Conservation (phyloP, 768 basidiomycete species). For the Hirschioporus abietinus region DNA sequence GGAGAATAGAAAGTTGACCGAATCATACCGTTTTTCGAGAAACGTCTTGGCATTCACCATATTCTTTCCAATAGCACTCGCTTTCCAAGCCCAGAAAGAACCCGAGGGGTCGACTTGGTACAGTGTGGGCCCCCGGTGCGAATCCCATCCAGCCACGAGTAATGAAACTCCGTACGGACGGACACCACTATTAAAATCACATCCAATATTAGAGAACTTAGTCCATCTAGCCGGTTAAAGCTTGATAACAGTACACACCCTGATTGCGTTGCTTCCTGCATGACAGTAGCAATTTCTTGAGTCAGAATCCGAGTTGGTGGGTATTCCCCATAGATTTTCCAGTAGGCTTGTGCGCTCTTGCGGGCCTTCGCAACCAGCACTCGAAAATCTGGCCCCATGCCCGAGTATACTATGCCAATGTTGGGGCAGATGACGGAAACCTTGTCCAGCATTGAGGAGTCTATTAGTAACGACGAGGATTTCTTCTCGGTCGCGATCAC, state of each 20-base stretch:
- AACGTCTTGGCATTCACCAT: slow-evolving; percentile 99
- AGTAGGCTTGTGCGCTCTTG: slow-evolving; percentile 98
- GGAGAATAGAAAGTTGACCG: slow-evolving; percentile 18
- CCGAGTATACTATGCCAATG: slow-evolving; percentile 98
- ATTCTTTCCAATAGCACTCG: slow-evolving; percentile 99
- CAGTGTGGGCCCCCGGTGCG: slow-evolving; percentile 88
- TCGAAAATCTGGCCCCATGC: slow-evolving; percentile 99
- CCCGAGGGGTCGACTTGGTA: slow-evolving; percentile 99
- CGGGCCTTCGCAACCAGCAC: slow-evolving; percentile 90
- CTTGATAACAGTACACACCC: slow-evolving; percentile 54
- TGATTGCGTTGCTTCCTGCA: slow-evolving; percentile 98
- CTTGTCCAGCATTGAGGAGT: slow-evolving; percentile 97
- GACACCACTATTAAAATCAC: slow-evolving; percentile 71
- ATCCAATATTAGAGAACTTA: slow-evolving; percentile 13
- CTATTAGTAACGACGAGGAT: slow-evolving; percentile 93
- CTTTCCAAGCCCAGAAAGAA: slow-evolving; percentile 99
- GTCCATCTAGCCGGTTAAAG: slow-evolving; percentile 9
- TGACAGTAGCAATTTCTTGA: slow-evolving; percentile 94
- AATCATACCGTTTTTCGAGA: slow-evolving; percentile 88
- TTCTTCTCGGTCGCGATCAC: slow-evolving; percentile 99
- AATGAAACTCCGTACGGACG: slow-evolving; percentile 98
- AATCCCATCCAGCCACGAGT: slow-evolving; percentile 95
- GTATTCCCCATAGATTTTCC: slow-evolving; percentile 99
- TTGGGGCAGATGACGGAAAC: slow-evolving; percentile 97
- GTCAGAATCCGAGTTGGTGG: slow-evolving; percentile 95